Evolutionary conservation across 306 rosid species (phyloP), one percentile per base, ranked within the genome.

Genomic region (Vicia faba): DNA sequence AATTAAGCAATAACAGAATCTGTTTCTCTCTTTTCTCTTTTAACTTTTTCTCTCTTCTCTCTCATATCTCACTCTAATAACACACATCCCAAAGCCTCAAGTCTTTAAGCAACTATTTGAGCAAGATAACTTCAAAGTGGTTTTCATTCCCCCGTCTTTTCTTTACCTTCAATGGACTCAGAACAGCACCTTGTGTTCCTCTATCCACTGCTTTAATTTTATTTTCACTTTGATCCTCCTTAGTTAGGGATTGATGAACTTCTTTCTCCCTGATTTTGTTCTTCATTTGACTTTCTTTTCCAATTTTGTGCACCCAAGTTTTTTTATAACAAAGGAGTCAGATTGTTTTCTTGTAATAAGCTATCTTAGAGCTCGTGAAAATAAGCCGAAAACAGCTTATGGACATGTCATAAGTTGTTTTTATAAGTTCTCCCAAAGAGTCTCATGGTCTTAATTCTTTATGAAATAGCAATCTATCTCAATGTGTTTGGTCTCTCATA

Each of bases 91-190:
- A 1, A 28, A 56, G 18, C 19, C 18, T 26, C 61, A 13, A 8
- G 29, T 29, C 11, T 8, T 58, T 58, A 15, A n/a, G 64, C 25
- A 59, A 35, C 26, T 10, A 19, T 59, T 58, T 33, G 26, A 33
- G 26, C 64, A 11, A 59, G 45, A 59, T 59, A 35, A 33, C 4
- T 16, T 35, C 51, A 39, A 18, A 20, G 51, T 61, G 35, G 53
- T 46, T 46, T 46, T 46, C 9, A 9, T 7, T 46, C 20, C 53
- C 53, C 53, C 11, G 4, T 46, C 15, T 46, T 3, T 15, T 46
- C 10, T 15, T 13, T 46, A 46, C 53, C 11, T 3, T 15, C 9
- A 19, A 10, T 15, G 23, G 53, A 46, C 23, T 15, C 23, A 15
- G 15, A 7, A 15, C 20, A 15, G 11, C 53, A 46, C 11, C 23